These are phyloP conservation scores for Logfia minima DNA, from an alignment of 129 eudicot species.

Conservation along the genomic window DNA sequence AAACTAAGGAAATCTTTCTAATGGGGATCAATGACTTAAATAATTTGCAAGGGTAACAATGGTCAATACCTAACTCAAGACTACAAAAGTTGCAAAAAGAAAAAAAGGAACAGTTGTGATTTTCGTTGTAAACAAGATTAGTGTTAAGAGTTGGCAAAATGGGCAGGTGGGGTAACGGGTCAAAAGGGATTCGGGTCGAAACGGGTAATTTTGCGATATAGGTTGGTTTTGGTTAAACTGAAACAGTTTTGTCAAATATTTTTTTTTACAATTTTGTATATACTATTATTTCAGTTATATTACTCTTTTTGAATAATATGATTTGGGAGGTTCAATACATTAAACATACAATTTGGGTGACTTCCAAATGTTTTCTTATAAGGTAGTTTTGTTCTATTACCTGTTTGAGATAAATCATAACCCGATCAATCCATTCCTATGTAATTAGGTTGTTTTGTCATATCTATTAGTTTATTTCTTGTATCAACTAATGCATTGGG, in stretches of 20 bases:
- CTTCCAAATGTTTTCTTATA: background rate
- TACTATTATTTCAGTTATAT: background rate
- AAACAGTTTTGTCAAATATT: background rate
- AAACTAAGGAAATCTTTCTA: background rate
- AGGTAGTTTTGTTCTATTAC: background rate
- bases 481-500: slow-evolving; percentile 8
- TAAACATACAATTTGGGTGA: background rate
- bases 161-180: background rate
- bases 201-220: background rate
- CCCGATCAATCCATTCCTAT: background rate
- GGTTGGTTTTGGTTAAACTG: background rate
- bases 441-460: background rate
- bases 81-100: background rate
- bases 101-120: background rate
- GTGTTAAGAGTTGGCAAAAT: background rate
- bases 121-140: background rate
- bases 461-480: slow-evolving; percentile 11
- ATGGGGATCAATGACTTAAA: background rate
- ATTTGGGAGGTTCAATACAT: background rate
- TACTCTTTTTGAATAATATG: background rate
- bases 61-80: background rate
- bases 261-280: background rate
- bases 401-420: background rate
- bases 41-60: background rate
- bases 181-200: background rate